Evolutionary conservation across 192 early-diverging fungal species (phyloP).

Genomic region (Pilaira anomala): DNA sequence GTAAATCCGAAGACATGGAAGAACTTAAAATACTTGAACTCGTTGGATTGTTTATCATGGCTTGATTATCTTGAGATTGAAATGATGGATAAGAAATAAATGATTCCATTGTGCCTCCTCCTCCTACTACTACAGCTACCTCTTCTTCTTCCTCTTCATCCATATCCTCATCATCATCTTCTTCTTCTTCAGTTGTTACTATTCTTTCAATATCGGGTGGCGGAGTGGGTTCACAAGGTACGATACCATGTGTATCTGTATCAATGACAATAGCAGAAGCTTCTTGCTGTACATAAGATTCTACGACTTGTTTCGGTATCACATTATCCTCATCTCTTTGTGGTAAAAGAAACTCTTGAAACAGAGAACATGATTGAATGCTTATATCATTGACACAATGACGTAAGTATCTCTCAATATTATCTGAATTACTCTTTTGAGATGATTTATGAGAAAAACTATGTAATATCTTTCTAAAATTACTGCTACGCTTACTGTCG

Average conservation of each 20-base stretch:
- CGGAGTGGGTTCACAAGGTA: background rate
- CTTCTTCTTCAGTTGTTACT: background rate
- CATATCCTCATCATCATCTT: too few relatives aligned
- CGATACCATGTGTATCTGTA: background rate
- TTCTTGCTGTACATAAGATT: slow-evolving; percentile 4
- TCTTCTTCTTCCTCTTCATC: too few relatives aligned
- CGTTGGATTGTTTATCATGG: background rate
- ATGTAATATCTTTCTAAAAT: slow-evolving; percentile 5
- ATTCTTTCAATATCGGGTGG: background rate
- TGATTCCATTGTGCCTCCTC: background rate
- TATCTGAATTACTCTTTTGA: slow-evolving; percentile 15
- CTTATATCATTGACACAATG: slow-evolving; percentile 7
- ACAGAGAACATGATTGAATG: slow-evolving; percentile 27
- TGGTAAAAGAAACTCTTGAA: slow-evolving; percentile 45
- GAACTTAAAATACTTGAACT: background rate
- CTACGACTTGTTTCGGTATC: slow-evolving; percentile 8
- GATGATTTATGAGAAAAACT: slow-evolving; percentile 13
- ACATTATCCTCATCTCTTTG: slow-evolving; percentile 46
- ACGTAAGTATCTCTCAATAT: slow-evolving; percentile 6
- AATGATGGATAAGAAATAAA: background rate
- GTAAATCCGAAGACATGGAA: slow-evolving; percentile 8
- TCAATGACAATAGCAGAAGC: background rate
- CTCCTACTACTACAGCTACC: too few relatives aligned
- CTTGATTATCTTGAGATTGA: background rate
- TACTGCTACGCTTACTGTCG: background rate